phyloP scores from a whole-genome alignment of 1,284 basidiomycete species.

The Rhodotorula glutinis region DNA sequence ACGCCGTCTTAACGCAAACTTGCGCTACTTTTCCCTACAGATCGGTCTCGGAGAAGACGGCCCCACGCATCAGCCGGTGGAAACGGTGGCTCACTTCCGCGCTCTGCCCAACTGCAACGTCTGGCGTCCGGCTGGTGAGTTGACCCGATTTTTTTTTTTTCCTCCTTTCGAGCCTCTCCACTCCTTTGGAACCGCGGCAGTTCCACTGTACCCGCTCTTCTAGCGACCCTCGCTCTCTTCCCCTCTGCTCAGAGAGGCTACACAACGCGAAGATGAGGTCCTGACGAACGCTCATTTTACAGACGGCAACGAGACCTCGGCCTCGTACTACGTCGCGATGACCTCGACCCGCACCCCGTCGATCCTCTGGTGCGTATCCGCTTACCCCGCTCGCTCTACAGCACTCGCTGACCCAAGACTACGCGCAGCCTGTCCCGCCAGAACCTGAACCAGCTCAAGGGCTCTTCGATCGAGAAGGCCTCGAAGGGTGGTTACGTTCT shows the following conservation, averaged over 20 bases:
- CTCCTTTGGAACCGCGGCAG: no score
- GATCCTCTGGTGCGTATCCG: conserved; percentile 55
- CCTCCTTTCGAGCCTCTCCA: no score
- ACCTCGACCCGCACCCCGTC: conserved; percentile 73
- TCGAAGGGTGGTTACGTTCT: conserved; percentile 84
- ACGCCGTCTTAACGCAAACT: background rate
- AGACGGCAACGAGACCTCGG: conserved; percentile 91
- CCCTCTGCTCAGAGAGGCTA: no score
- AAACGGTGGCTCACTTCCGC: conserved; percentile 62
- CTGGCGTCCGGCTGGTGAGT: conserved; percentile 27
- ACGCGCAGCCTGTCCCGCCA: conserved; percentile 73
- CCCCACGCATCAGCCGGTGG: conserved; percentile 86
- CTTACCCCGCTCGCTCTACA: background rate
- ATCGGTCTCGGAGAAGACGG: conserved; percentile 72
- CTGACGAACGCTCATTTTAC: no score
- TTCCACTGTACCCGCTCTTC: no score
- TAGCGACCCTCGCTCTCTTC: no score
- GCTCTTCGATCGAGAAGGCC: conserved; percentile 79
- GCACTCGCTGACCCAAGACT: background rate
- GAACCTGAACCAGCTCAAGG: conserved; percentile 88
- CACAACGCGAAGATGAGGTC: no score
- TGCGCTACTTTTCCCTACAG: background rate
- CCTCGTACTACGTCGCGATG: conserved; percentile 78
- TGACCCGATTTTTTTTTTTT: no score
- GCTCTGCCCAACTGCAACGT: conserved; percentile 69